phyloP scores from a whole-genome alignment of 495 filamentous ascomycete species.

The Chaetomium fimeti region DNA sequence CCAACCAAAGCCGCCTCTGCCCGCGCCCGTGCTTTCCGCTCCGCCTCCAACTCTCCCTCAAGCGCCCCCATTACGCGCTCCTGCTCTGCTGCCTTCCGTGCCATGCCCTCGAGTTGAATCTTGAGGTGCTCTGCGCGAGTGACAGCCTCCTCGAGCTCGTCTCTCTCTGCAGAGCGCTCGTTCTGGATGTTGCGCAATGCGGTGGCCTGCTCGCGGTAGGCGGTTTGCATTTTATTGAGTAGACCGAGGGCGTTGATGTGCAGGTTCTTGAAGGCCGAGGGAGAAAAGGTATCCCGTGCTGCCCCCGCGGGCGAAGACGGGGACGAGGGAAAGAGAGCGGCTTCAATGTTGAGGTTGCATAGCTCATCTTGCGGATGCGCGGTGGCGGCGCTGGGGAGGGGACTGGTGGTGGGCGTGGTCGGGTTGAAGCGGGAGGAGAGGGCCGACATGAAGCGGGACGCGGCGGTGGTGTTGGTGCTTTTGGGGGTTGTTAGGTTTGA shows the following conservation, averaged over 20 bases:
- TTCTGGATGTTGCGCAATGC: conserved; percentile 58
- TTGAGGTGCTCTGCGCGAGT: conserved; percentile 65
- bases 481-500: conserved; percentile 36
- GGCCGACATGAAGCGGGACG: conserved; percentile 48
- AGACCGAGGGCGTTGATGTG: conserved; percentile 66
- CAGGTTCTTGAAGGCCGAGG: conserved; percentile 67
- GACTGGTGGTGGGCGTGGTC: conserved; percentile 16
- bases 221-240: conserved; percentile 63
- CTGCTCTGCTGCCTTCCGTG: conserved; percentile 62
- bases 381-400: conserved; percentile 19
- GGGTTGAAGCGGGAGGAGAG: conserved; percentile 45
- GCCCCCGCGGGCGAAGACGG: conserved; percentile 24
- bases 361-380: conserved; percentile 33
- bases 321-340: conserved; percentile 59
- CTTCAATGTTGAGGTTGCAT: conserved; percentile 60
- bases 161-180: conserved; percentile 63
- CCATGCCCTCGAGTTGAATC: conserved; percentile 74
- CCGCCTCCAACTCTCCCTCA: conserved; percentile 61
- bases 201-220: conserved; percentile 63
- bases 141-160: conserved; percentile 75
- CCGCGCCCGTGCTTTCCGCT: conserved; percentile 51
- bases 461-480: conserved; percentile 32
- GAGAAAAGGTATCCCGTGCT: conserved; percentile 55
- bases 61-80: conserved; percentile 63
- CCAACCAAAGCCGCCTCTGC: conserved; percentile 41